These are phyloP conservation scores for Penicillium sp. DNA, from an alignment of 2,329 filamentous ascomycete genomes.

Conservation along the genomic window DNA sequence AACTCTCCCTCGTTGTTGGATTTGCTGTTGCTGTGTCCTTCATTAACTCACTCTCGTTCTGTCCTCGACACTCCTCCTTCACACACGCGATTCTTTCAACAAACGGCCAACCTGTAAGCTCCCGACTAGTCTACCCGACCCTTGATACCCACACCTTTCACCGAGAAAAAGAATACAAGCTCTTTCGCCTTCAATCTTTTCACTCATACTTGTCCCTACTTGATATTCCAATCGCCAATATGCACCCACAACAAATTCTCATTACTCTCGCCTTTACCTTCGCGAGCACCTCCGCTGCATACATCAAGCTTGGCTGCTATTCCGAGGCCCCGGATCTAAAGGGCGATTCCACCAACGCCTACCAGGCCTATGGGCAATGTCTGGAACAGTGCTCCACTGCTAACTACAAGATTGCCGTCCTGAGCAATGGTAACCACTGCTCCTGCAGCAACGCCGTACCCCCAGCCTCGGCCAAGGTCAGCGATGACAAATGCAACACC, in stretches of 20 bases:
- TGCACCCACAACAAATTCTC: constrained; percentile 22
- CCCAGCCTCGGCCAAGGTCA: constrained; percentile 22
- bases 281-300: neutral
- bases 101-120: neutral
- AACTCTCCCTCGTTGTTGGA: neutral
- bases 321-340: constrained; percentile 22
- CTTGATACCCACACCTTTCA: constrained; percentile 4
- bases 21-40: neutral
- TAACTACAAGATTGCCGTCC: constrained; percentile 25
- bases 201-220: constrained; percentile 7
- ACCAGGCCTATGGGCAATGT: constrained; percentile 27
- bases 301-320: constrained; percentile 27
- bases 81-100: neutral
- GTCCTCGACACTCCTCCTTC: constrained; percentile 7
- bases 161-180: neutral
- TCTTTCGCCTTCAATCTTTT: neutral
- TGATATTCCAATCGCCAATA: constrained; percentile 11
- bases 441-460: constrained; percentile 34
- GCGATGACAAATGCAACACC: constrained; percentile 29
- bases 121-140: neutral
- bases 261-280: constrained; percentile 23
- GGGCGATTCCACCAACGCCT: constrained; percentile 15
- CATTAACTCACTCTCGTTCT: constrained; percentile 11
- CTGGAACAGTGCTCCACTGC: constrained; percentile 20
- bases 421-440: constrained; percentile 30